Evolutionary conservation across 192 early-diverging fungal species (phyloP).

Genomic region (Backusella tuberculispora): DNA sequence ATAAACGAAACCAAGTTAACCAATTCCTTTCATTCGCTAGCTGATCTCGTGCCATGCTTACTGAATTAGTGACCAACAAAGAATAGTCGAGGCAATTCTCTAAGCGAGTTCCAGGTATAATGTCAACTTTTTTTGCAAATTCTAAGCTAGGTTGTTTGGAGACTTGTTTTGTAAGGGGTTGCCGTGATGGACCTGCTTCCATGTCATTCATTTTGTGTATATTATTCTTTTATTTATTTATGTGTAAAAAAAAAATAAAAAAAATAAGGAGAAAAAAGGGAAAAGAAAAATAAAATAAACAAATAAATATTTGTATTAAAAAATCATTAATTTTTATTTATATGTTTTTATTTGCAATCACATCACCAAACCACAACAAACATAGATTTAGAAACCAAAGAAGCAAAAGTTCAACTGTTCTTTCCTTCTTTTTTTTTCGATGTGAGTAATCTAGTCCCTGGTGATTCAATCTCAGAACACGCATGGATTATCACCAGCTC

Average conservation of each 20-base stretch:
- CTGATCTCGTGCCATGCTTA: constrained; percentile 43
- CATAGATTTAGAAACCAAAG: too few species aligned
- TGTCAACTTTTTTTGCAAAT: constrained; percentile 5
- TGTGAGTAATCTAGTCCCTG: too few species aligned
- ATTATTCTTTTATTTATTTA: background rate
- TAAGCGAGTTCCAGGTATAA: background rate
- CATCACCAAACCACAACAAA: too few species aligned
- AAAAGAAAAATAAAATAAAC: background rate
- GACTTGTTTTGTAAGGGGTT: background rate
- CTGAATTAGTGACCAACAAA: constrained; percentile 29
- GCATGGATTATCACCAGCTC: too few species aligned
- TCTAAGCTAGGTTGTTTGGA: background rate
- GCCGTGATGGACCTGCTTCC: constrained; percentile 12
- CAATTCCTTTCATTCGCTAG: constrained; percentile 43
- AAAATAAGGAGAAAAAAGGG: background rate
- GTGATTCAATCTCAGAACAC: too few species aligned
- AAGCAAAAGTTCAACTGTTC: too few species aligned
- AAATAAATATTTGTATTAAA: background rate
- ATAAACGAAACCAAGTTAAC: constrained; percentile 32
- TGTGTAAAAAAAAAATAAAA: background rate
- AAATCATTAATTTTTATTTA: background rate
- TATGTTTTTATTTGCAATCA: too few species aligned
- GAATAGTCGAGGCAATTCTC: constrained; percentile 22
- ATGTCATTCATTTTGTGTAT: constrained; percentile 5
- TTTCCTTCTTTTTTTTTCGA: too few species aligned